phyloP scores from a whole-genome alignment of 2,329 filamentous ascomycete species.

The Penicillium sp. region DNA sequence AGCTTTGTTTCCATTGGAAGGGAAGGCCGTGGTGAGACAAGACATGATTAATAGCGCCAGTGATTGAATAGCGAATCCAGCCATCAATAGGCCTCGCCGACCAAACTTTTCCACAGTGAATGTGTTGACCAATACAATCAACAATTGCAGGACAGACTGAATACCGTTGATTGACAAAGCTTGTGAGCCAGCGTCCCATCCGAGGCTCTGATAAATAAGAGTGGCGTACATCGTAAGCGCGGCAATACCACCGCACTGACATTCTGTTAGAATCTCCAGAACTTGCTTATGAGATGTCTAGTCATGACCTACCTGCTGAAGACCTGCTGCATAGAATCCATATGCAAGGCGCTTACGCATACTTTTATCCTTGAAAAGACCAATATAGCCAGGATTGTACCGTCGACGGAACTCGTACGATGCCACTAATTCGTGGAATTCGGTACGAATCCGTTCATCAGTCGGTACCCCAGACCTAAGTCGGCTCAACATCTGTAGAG shows the following conservation, averaged over 20 bases:
- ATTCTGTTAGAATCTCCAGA: background rate
- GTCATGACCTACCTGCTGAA: constrained; percentile 26
- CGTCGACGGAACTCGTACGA: constrained; percentile 34
- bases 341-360: constrained; percentile 40
- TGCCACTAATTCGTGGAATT: constrained; percentile 41
- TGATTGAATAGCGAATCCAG: constrained; percentile 39
- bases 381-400: constrained; percentile 32
- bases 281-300: background rate
- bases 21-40: constrained; percentile 39
- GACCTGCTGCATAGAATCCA: constrained; percentile 36
- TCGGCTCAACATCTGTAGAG: constrained; percentile 31
- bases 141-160: constrained; percentile 38
- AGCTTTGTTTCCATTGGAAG: constrained; percentile 31
- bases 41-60: constrained; percentile 38
- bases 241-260: constrained; percentile 28
- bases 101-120: constrained; percentile 41
- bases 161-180: constrained; percentile 41
- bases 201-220: constrained; percentile 40
- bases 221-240: constrained; percentile 41
- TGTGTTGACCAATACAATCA: constrained; percentile 42
- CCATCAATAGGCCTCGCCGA: constrained; percentile 34
- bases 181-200: constrained; percentile 37
- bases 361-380: constrained; percentile 26
- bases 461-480: constrained; percentile 31
- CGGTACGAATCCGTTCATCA: constrained; percentile 31